A percentile compares a stretch with the other conserved stretches of the same genome.
These are phyloP conservation scores for Wallemia hederae DNA, from an alignment of 1,284 basidiomycete species.

Conservation along the genomic window DNA sequence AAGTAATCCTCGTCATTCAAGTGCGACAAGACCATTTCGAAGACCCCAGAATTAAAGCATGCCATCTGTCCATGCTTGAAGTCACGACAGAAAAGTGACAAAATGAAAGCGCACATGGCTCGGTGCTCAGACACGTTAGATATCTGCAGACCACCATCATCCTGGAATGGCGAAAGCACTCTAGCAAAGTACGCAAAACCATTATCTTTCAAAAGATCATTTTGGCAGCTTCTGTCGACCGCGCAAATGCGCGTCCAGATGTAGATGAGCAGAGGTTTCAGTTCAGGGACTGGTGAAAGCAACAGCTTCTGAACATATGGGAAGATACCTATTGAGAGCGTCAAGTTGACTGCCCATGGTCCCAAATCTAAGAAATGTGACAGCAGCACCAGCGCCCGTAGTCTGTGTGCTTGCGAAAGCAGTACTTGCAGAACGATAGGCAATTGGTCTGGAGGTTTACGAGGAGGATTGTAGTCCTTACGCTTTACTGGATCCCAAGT, in stretches of 20 bases:
- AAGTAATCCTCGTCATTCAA: constrained; percentile 66
- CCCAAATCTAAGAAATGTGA: constrained; percentile 94
- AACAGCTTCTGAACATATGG: constrained; percentile 92
- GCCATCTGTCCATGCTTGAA: constrained; percentile 61
- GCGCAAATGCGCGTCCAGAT: constrained; percentile 96
- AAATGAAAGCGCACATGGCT: constrained; percentile 95
- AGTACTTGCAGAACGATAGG: constrained; percentile 92
- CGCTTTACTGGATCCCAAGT: constrained; percentile 20
- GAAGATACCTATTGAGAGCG: constrained; percentile 94
- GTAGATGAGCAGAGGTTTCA: constrained; percentile 93
- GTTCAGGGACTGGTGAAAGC: constrained; percentile 74
- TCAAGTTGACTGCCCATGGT: constrained; percentile 91
- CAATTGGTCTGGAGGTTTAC: constrained; percentile 79
- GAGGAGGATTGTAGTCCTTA: constrained; percentile 24
- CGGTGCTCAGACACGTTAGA: constrained; percentile 89
- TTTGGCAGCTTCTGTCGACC: constrained; percentile 73
- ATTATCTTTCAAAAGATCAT: constrained; percentile 56
- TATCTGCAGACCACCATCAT: constrained; percentile 27
- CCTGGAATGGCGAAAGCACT: constrained; percentile 26
- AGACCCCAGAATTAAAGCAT: constrained; percentile 55
- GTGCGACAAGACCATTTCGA: constrained; percentile 62
- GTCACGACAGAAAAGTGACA: constrained; percentile 71
- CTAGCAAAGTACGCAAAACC: constrained; percentile 73
- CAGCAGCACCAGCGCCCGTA: constrained; percentile 80
- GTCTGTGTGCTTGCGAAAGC: constrained; percentile 78